phyloP scores from a whole-genome alignment of 2,329 filamentous ascomycete genomes.

The Penicillium concentricum region DNA sequence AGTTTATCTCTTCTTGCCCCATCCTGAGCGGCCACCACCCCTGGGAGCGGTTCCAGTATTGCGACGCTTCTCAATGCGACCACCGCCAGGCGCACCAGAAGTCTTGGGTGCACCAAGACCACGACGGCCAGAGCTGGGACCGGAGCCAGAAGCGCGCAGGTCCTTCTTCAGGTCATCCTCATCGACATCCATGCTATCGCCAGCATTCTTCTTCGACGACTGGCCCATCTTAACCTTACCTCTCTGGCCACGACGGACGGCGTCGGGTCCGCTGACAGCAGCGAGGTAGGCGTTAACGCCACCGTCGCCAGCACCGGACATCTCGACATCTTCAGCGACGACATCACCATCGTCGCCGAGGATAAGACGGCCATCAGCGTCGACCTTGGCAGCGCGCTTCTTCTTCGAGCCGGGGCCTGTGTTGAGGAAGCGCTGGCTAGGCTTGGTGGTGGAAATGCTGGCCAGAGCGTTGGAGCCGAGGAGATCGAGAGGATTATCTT shows the following conservation, averaged over 20 bases:
- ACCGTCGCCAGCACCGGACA: constrained; percentile 29
- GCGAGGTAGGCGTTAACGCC: constrained; percentile 61
- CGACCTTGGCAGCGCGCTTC: constrained; percentile 44
- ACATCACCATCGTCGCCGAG: constrained; percentile 36
- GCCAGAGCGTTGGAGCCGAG: constrained; percentile 85
- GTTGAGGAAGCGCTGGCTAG: constrained; percentile 50
- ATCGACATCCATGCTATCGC: constrained; percentile 47
- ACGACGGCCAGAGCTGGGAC: constrained; percentile 18
- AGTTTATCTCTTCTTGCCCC: constrained; percentile 12
- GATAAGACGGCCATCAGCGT: constrained; percentile 46
- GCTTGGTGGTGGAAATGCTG: constrained; percentile 90
- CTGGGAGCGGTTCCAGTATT: constrained; percentile 19
- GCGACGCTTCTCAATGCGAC: constrained; percentile 28
- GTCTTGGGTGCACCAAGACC: constrained; percentile 29
- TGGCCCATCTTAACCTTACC: constrained; percentile 61
- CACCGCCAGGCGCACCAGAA: constrained; percentile 22
- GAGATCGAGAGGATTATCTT: constrained; percentile 91
- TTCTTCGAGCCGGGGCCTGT: constrained; percentile 38
- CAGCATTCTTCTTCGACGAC: constrained; percentile 36
- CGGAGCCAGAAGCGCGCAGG: constrained; percentile 18
- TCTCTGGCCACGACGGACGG: constrained; percentile 57
- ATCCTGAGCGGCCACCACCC: constrained; percentile 6
- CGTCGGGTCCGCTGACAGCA: constrained; percentile 60
- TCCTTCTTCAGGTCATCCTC: constrained; percentile 31
- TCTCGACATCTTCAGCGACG: constrained; percentile 35